Conservation (phyloP, 2,329 filamentous ascomycete species). For the Torrubiella hemipterigena region DNA sequence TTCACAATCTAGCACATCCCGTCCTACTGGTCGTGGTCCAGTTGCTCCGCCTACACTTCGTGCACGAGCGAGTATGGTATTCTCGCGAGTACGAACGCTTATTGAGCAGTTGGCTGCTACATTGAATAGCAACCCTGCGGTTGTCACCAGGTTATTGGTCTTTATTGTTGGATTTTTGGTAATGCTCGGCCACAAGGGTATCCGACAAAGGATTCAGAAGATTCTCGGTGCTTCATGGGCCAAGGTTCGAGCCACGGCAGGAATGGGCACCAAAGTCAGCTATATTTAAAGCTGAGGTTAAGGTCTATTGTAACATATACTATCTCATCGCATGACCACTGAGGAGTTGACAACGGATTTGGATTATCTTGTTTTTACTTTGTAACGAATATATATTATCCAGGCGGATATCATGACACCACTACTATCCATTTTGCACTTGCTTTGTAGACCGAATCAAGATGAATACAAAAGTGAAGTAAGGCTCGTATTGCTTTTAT, state of each 20-base stretch:
- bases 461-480: conserved; percentile 1
- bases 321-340: conserved; percentile 7
- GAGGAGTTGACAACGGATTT: conserved; percentile 5
- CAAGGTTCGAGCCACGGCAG: conserved; percentile 73
- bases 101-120: conserved; percentile 37
- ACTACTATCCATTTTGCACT: too few species aligned
- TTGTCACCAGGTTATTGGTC: conserved; percentile 53
- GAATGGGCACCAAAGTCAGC: conserved; percentile 95
- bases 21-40: conserved; percentile 16
- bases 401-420: too few species aligned
- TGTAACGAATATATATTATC: too few species aligned
- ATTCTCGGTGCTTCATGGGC: conserved; percentile 61
- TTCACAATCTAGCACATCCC: conserved; percentile 13
- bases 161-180: conserved; percentile 71
- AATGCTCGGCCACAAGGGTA: conserved; percentile 60
- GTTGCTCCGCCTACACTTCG: conserved; percentile 23
- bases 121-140: conserved; percentile 43
- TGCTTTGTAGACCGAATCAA: too few species aligned
- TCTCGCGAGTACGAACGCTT: conserved; percentile 37
- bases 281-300: conserved; percentile 57
- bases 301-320: conserved; percentile 11
- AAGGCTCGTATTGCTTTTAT: neutral
- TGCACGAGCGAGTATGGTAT: conserved; percentile 37
- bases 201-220: conserved; percentile 62
- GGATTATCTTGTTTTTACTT: conserved; percentile 5